Evolutionary conservation across 2,329 filamentous ascomycete genomes (phyloP).

Genomic region (Remersonia thermophila): DNA sequence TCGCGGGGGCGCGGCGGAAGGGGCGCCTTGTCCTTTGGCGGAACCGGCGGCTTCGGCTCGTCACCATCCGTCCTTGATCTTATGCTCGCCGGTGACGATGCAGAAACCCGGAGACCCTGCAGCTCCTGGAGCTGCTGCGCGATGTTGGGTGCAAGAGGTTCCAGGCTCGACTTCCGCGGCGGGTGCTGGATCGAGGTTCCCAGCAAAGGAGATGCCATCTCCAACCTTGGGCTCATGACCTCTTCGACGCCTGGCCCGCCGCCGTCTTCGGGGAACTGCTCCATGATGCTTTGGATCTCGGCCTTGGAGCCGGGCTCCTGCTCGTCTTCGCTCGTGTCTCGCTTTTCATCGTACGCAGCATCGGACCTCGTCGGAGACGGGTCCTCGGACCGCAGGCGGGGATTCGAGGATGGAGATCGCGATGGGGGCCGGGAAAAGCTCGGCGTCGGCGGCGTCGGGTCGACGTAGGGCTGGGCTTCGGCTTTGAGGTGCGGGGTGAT

Average conservation of each 20-base stretch:
- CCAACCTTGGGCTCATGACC: conserved; percentile 83
- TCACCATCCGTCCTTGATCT: conserved; percentile 27
- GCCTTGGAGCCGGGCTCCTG: conserved; percentile 59
- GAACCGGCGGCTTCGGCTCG: conserved; percentile 44
- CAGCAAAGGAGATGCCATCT: conserved; percentile 68
- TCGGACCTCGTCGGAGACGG: conserved; percentile 44
- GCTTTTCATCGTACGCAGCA: conserved; percentile 44
- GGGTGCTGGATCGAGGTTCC: conserved; percentile 58
- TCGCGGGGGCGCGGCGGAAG: conserved; percentile 28
- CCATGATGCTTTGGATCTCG: conserved; percentile 97
- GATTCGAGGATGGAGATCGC: conserved; percentile 43
- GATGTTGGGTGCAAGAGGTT: conserved; percentile 47
- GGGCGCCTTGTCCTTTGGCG: conserved; percentile 44
- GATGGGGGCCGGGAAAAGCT: conserved; percentile 44
- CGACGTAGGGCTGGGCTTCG: conserved; percentile 37
- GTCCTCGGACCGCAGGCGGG: conserved; percentile 32
- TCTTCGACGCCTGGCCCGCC: conserved; percentile 63
- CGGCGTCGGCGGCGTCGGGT: conserved; percentile 47
- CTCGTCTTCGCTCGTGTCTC: conserved; percentile 46
- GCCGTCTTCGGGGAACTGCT: conserved; percentile 72
- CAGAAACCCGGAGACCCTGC: conserved; percentile 30
- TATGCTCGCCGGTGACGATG: conserved; percentile 25
- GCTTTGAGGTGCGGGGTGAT: conserved; percentile 34
- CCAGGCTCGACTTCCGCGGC: conserved; percentile 75
- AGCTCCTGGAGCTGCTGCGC: conserved; percentile 37